These are phyloP conservation scores for Lepidopterella palustris DNA, from an alignment of 495 filamentous ascomycete genomes.

Conservation along the genomic window DNA sequence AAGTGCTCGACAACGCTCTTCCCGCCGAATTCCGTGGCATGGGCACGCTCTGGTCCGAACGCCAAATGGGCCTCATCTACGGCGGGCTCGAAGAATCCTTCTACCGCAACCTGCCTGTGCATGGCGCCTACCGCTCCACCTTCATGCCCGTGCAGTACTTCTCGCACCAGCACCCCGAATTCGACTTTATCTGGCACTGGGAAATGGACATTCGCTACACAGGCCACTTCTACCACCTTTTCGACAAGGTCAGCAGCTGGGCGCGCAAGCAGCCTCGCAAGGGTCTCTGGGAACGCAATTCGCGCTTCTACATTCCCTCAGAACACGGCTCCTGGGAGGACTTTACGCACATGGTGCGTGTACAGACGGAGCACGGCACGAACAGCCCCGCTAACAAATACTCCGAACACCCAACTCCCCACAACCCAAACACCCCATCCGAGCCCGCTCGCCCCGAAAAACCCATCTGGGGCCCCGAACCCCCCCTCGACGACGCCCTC, in stretches of 20 bases:
- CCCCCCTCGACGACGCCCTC: conserved; percentile 57
- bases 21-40: conserved; percentile 85
- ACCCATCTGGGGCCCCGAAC: conserved; percentile 79
- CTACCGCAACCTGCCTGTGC: conserved; percentile 66
- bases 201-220: conserved; percentile 96
- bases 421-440: conserved; percentile 23
- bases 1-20: conserved; percentile 61
- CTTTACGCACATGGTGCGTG: conserved; percentile 86
- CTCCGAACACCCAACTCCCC: conserved; percentile 21
- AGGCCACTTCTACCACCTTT: conserved; percentile 91
- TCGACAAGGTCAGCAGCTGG: conserved; percentile 68
- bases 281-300: conserved; percentile 88
- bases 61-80: conserved; percentile 85
- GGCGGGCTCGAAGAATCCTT: conserved; percentile 69
- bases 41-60: conserved; percentile 83
- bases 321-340: conserved; percentile 89
- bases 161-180: conserved; percentile 81
- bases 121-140: conserved; percentile 84
- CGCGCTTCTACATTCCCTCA: conserved; percentile 82
- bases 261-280: conserved; percentile 79
- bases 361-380: conserved; percentile 79
- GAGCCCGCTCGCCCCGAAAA: conserved; percentile 55
- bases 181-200: conserved; percentile 97
- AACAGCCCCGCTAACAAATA: conserved; percentile 50
- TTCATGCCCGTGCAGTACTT: conserved; percentile 95